phyloP scores from a whole-genome alignment of 1,139 yeast genomes.

The Groenewaldozyma sp. region DNA sequence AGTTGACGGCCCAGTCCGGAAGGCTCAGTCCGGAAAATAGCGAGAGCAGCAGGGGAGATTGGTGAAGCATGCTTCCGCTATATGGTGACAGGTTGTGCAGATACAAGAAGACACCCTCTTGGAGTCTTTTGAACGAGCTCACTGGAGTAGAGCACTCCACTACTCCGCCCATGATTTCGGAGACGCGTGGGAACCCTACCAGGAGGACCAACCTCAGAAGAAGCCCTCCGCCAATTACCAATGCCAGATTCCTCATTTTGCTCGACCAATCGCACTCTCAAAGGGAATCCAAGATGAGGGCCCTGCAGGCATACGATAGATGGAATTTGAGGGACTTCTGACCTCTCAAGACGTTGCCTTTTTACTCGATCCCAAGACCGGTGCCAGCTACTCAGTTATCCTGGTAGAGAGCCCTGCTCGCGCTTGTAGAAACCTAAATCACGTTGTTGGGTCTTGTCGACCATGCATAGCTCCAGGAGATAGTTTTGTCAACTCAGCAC shows the following conservation, averaged over 20 bases:
- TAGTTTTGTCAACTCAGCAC: too few species aligned
- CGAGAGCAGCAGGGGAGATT: constrained; percentile 60
- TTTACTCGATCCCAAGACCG: too few species aligned
- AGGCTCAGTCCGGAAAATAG: constrained; percentile 35
- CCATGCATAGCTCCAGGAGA: too few species aligned
- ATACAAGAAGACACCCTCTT: constrained; percentile 71
- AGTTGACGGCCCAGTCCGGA: constrained; percentile 18
- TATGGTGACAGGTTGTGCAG: constrained; percentile 58
- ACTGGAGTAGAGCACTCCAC: constrained; percentile 78
- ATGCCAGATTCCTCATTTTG: background rate
- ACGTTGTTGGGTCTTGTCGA: too few species aligned
- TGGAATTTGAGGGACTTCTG: too few species aligned
- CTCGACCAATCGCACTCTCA: too few species aligned
- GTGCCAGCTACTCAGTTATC: too few species aligned
- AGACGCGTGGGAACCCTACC: constrained; percentile 24
- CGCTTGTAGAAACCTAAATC: too few species aligned
- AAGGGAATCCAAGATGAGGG: too few species aligned
- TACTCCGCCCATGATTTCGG: constrained; percentile 38
- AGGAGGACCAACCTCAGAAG: constrained; percentile 19
- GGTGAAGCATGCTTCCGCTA: constrained; percentile 81
- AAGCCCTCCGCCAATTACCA: constrained; percentile 13
- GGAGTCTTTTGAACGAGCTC: constrained; percentile 53
- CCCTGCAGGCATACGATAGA: too few species aligned
- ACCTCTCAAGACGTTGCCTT: too few species aligned
- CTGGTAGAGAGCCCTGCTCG: too few species aligned